Percentiles rank a stretch among this genome's conserved stretches.
Conservation (phyloP, 192 early-diverging fungal genomes). For the Pilaira anomala region DNA sequence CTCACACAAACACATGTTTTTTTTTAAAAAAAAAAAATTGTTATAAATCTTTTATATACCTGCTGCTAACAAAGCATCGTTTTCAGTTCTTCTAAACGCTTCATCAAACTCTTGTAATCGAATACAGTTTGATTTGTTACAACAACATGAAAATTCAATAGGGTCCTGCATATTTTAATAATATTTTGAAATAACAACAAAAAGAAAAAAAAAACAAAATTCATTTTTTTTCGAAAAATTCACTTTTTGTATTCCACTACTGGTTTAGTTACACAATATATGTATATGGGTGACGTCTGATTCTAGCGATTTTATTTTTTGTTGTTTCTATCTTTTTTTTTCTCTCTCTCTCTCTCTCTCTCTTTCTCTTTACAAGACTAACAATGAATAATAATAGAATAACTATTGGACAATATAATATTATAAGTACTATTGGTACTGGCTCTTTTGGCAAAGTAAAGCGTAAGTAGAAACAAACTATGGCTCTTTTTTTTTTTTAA, state of each 20-base stretch:
- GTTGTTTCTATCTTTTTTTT: background rate
- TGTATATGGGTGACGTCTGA: too few species aligned
- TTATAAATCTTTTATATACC: too few species aligned
- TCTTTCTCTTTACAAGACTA: slow-evolving; percentile 1
- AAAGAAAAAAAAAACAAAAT: background rate
- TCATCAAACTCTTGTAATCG: slow-evolving; percentile 7
- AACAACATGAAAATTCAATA: slow-evolving; percentile 13
- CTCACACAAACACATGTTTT: too few species aligned
- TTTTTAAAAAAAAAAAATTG: too few species aligned
- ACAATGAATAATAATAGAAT: slow-evolving; percentile 22
- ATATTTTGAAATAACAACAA: background rate
- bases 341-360: background rate
- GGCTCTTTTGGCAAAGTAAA: slow-evolving; percentile 99
- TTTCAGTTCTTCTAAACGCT: background rate
- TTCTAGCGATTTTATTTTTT: background rate
- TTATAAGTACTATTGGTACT: slow-evolving; percentile 92
- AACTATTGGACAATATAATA: slow-evolving; percentile 86
- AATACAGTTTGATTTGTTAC: background rate
- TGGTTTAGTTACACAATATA: too few species aligned
- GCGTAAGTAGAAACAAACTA: slow-evolving; percentile 54
- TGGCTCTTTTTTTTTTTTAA: background rate
- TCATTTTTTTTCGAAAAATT: too few species aligned
- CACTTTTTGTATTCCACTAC: too few species aligned
- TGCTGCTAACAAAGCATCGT: slow-evolving; percentile 17
- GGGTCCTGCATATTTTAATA: background rate